These are phyloP conservation scores for Boletus subluridellus DNA, from an alignment of 1,284 basidiomycete species.

Conservation along the genomic window DNA sequence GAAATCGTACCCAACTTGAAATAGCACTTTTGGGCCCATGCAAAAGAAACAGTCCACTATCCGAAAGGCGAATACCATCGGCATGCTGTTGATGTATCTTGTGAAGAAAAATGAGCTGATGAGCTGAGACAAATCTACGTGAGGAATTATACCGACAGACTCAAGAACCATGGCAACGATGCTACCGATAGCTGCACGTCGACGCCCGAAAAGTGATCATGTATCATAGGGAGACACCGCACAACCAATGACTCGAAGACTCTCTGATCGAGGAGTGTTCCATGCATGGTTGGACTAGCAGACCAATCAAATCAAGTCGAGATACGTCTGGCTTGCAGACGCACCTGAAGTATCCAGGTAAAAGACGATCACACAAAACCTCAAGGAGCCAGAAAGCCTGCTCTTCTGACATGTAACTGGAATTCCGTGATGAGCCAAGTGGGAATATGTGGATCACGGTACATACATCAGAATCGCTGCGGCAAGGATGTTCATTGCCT, in stretches of 20 bases:
- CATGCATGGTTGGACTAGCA: slow-evolving; percentile 92
- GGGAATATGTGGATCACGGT: not conserved
- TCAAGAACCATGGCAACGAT: slow-evolving; percentile 97
- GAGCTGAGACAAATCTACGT: not conserved
- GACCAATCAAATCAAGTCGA: slow-evolving; percentile 4
- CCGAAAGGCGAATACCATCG: slow-evolving; percentile 97
- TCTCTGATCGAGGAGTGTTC: slow-evolving; percentile 94
- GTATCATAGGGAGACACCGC: slow-evolving; percentile 85
- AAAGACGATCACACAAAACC: slow-evolving; percentile 89
- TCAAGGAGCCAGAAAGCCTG: slow-evolving; percentile 98
- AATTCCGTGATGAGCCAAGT: slow-evolving; percentile 16
- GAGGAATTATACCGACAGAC: slow-evolving; percentile 55
- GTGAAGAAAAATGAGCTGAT: slow-evolving; percentile 5
- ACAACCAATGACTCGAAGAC: slow-evolving; percentile 98
- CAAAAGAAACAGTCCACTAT: slow-evolving; percentile 99
- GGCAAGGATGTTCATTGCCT: slow-evolving; percentile 93
- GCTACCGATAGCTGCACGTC: slow-evolving; percentile 98
- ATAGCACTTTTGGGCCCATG: slow-evolving; percentile 97
- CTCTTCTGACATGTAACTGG: slow-evolving; percentile 97
- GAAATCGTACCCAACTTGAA: slow-evolving; percentile 85
- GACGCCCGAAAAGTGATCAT: slow-evolving; percentile 88
- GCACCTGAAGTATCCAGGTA: slow-evolving; percentile 96
- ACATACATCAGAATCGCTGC: slow-evolving; percentile 87
- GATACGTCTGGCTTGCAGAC: slow-evolving; percentile 25
- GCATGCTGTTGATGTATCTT: slow-evolving; percentile 98